Conservation (phyloP, 345 rosid genomes). For the Eutrema japonicum region DNA sequence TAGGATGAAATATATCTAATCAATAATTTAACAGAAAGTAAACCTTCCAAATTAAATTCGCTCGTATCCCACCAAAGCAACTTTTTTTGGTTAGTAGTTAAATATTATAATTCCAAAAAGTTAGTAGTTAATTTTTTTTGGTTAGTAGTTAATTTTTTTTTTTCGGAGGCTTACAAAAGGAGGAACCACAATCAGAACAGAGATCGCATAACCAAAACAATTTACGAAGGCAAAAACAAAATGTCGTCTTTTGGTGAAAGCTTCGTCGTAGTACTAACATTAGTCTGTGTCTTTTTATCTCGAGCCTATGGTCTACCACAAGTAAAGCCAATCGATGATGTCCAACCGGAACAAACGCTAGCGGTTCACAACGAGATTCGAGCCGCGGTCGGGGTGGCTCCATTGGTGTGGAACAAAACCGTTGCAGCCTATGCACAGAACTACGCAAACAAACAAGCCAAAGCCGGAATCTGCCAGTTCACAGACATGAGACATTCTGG, state of each 20-base stretch:
- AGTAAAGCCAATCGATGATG: constrained; percentile 38
- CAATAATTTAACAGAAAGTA: background rate
- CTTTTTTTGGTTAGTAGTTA: background rate
- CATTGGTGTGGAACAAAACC: constrained; percentile 51
- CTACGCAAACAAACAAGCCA: constrained; percentile 39
- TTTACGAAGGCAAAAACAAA: background rate
- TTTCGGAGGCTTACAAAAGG: constrained; percentile 29
- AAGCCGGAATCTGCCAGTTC: constrained; percentile 42
- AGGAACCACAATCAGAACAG: background rate
- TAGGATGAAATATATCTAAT: too few relatives aligned
- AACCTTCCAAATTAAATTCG: constrained; percentile 10
- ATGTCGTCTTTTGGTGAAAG: constrained; percentile 8
- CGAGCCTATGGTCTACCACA: constrained; percentile 28
- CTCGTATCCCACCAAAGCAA: background rate
- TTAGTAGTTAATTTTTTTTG: background rate
- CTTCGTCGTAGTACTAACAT: constrained; percentile 16
- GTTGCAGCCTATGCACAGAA: constrained; percentile 52
- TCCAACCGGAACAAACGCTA: constrained; percentile 46
- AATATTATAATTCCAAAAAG: background rate
- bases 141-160: background rate
- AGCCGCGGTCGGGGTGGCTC: constrained; percentile 49
- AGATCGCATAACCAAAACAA: constrained; percentile 12
- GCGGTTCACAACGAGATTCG: constrained; percentile 55
- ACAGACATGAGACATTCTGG: constrained; percentile 44
- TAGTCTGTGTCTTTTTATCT: constrained; percentile 5